Base-by-base conservation (phyloP, 768 basidiomycete species). In the Auricularia auricula-judae region DNA sequence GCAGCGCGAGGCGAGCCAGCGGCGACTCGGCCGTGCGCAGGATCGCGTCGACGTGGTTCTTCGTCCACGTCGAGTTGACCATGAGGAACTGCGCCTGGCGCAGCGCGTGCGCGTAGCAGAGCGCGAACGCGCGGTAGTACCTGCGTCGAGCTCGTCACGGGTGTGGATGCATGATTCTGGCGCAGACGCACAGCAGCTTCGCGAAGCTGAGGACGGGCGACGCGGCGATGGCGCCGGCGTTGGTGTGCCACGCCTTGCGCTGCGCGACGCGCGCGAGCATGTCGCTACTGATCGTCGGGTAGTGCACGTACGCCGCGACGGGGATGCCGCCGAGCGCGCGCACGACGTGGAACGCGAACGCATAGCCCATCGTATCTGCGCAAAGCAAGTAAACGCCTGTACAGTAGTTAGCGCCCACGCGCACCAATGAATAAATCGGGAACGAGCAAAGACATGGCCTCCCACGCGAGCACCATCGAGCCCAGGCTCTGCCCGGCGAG, bases 41-140 rank as follows among this genome's bases (percentile, higher is more conserved):
- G 61, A 97, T 86, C 1, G 84, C 78, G 68, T 89, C 82, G 66
- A 98, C 78, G 70, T 98, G 97, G 51, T 80, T 81, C 69, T 87
- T 85, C 2, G 96, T 98, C 96, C 97, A 98, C 0, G 90, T 86
- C 3, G 93, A 97, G 74, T 98, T 98, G 69, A 91, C 93, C 91
- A 96, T 93, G 56, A 90, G 68, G 74, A 91, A 90, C 63, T 79
- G 82, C 2, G 93, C 86, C 47, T 80, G 81, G 33, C 84, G 82
- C 36, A 99, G 84, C 10, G 88, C 87, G 3, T 80, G 73, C 1
- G 89, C 79, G 73, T 99, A 98, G 64, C 89, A 81, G 66, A 84
- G 83, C 81, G 95, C 93, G 74, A 91, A 91, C 4, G 93, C 68
- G 61, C 86, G 85, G 75, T 99, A 98, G 74, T 98, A 98, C 10